A percentile compares a stretch with the other conserved stretches of the same genome.
phyloP scores from a whole-genome alignment of 805 yeast species.

The Babjeviella inositovora region DNA sequence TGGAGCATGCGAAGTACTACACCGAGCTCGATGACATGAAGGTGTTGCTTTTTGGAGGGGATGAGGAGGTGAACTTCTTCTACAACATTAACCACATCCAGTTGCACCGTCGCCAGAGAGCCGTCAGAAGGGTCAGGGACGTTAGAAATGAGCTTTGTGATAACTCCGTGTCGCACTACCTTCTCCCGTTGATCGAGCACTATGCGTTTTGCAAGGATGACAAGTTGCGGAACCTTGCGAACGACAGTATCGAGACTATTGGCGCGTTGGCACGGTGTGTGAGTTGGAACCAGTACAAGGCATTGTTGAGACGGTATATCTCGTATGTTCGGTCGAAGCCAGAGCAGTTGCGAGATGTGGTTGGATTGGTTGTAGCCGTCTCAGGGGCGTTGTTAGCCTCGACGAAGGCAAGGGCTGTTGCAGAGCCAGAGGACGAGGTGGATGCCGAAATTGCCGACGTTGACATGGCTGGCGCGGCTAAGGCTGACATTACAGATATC shows the following conservation, averaged over 20 bases:
- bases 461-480: slow-evolving; percentile 3
- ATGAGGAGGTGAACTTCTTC: slow-evolving; percentile 68
- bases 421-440: slow-evolving; percentile 2
- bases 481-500: slow-evolving; percentile 7
- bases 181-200: slow-evolving; percentile 76
- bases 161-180: slow-evolving; percentile 55
- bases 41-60: slow-evolving; percentile 42
- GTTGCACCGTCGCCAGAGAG: slow-evolving; percentile 71
- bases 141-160: slow-evolving; percentile 28
- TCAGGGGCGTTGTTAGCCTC: slow-evolving; percentile 31
- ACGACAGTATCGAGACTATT: slow-evolving; percentile 51
- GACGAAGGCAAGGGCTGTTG: slow-evolving; percentile 6
- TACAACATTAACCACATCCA: slow-evolving; percentile 70
- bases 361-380: slow-evolving; percentile 38
- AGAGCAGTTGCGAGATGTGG: slow-evolving; percentile 36
- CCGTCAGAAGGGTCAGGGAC: slow-evolving; percentile 49
- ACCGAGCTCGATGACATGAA: slow-evolving; percentile 52
- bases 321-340: slow-evolving; percentile 23
- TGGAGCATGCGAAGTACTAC: slow-evolving; percentile 23
- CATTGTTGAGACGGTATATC: slow-evolving; percentile 56
- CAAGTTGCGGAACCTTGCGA: slow-evolving; percentile 40
- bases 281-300: slow-evolving; percentile 70
- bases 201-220: slow-evolving; percentile 50
- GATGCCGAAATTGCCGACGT: slow-evolving; percentile 4
- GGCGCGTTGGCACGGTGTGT: slow-evolving; percentile 39